These are phyloP conservation scores for Echinochloa phyllopogon DNA, from an alignment of 176 grass and related monocot genomes.

Conservation along the genomic window DNA sequence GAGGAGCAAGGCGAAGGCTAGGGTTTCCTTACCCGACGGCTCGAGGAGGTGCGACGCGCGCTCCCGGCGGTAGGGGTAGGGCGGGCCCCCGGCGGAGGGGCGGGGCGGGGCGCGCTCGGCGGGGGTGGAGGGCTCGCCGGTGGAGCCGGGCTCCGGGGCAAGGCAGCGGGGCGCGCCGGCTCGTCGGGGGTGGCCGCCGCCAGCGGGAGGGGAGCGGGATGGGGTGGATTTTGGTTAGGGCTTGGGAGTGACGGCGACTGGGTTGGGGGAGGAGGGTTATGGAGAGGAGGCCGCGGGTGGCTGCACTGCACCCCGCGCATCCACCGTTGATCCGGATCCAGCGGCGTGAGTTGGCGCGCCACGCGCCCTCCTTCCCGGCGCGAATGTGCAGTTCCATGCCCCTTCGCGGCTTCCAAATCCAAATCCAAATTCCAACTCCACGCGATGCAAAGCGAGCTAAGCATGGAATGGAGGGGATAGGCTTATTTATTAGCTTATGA, in stretches of 20 bases:
- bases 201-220: background rate
- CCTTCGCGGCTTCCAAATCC: background rate
- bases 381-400: background rate
- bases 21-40: constrained; percentile 10
- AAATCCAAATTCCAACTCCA: no score
- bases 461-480: no score
- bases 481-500: no score
- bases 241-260: constrained; percentile 1
- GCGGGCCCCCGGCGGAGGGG: background rate
- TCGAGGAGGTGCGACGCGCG: background rate
- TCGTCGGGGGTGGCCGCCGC: constrained; percentile 5
- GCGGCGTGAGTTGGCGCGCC: background rate
- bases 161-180: background rate
- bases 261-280: background rate
- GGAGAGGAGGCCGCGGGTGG: background rate
- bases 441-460: no score
- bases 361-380: background rate
- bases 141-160: background rate
- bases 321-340: background rate
- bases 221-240: background rate
- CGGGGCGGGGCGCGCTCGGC: background rate
- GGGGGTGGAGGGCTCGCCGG: background rate
- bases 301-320: background rate
- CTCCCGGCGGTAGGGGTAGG: background rate
- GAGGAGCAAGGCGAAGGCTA: background rate